Evolutionary conservation across 495 filamentous ascomycete species (phyloP).

Genomic region (Trichocladium antarcticum): DNA sequence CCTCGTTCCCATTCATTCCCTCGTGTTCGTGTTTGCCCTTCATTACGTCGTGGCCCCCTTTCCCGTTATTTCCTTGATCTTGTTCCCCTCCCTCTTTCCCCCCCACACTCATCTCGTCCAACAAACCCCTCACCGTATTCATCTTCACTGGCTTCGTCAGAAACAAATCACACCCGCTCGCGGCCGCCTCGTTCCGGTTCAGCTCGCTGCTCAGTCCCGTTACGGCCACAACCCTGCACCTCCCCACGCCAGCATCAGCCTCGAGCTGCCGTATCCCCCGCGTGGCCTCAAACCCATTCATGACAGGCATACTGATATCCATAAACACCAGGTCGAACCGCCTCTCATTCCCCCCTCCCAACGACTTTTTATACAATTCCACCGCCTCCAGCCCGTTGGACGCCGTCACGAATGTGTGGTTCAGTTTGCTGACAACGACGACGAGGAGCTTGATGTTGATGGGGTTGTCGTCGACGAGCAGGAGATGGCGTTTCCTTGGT

Average conservation of each 20-base stretch:
- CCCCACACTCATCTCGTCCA: conserved; percentile 12
- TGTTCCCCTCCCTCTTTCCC: background rate
- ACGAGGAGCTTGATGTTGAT: conserved; percentile 64
- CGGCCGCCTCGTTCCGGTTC: conserved; percentile 52
- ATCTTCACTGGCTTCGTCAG: conserved; percentile 57
- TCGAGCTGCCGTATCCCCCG: conserved; percentile 46
- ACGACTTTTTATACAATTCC: conserved; percentile 25
- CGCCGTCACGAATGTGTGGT: conserved; percentile 32
- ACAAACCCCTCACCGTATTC: conserved; percentile 9
- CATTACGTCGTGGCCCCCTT: too few species aligned
- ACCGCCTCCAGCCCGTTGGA: conserved; percentile 37
- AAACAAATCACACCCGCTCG: conserved; percentile 55
- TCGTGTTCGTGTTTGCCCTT: too few species aligned
- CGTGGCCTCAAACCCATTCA: conserved; percentile 51
- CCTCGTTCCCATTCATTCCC: too few species aligned
- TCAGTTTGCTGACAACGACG: conserved; percentile 45
- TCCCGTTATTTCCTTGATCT: too few species aligned
- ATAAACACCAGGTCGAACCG: conserved; percentile 47
- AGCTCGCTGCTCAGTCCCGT: conserved; percentile 55
- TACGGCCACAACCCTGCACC: conserved; percentile 52
- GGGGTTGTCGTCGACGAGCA: conserved; percentile 64
- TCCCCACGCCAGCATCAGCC: conserved; percentile 12
- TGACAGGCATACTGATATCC: conserved; percentile 59
- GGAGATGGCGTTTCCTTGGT: conserved; percentile 27
- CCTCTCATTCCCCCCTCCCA: conserved; percentile 1